Evolutionary conservation across 2,329 filamentous ascomycete species (phyloP).

Genomic region (Blastomyces emzantsi): DNA sequence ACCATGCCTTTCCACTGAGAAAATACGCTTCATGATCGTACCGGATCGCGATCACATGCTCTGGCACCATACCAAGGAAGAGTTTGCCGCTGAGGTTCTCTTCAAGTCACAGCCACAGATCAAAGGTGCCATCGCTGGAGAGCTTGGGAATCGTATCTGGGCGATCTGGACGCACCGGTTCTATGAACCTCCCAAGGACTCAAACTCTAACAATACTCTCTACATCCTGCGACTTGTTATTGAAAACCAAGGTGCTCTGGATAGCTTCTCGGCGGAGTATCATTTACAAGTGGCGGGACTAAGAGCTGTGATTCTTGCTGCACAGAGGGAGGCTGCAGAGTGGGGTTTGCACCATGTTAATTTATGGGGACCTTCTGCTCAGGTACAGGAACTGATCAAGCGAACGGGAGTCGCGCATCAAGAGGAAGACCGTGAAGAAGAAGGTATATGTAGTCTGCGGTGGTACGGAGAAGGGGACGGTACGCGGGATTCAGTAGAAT

Average conservation of each 20-base stretch:
- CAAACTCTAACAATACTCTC: conserved; percentile 13
- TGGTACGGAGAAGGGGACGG: conserved; percentile 19
- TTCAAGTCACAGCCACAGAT: conserved; percentile 13
- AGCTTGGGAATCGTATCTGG: conserved; percentile 18
- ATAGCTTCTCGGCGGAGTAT: conserved; percentile 1
- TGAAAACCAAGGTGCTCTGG: conserved; percentile 9
- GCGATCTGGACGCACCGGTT: conserved; percentile 21
- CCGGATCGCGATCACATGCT: conserved; percentile 21
- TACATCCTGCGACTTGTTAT: conserved; percentile 18
- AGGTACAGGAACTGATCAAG: conserved; percentile 12
- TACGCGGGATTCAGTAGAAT: conserved; percentile 16
- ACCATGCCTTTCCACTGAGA: not conserved
- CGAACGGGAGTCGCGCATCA: conserved; percentile 15
- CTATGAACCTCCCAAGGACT: conserved; percentile 14
- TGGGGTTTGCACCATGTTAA: conserved; percentile 19
- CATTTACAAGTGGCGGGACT: conserved; percentile 15
- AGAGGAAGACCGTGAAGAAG: conserved; percentile 15
- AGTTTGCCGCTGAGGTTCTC: conserved; percentile 17
- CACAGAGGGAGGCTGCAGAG: conserved; percentile 18
- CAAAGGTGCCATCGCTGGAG: conserved; percentile 20
- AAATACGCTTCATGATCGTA: conserved; percentile 15
- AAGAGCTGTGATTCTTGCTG: conserved; percentile 16
- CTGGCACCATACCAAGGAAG: conserved; percentile 21
- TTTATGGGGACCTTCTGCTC: conserved; percentile 18
- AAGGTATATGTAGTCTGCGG: conserved; percentile 16